Conservation (phyloP, 2,329 filamentous ascomycete genomes). For the Alternaria dauci region DNA sequence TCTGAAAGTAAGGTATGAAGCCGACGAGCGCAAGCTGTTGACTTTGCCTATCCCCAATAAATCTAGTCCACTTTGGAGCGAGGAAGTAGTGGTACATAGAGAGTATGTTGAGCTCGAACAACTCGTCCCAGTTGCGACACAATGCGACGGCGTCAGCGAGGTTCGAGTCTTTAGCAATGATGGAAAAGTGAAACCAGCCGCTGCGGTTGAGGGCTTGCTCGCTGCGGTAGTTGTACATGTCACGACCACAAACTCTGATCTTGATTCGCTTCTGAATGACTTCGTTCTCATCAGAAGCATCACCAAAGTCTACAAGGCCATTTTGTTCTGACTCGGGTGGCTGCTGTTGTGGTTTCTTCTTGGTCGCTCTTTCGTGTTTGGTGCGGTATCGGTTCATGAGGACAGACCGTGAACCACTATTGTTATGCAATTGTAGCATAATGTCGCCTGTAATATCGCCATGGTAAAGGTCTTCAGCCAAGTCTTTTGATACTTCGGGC, state of each 20-base stretch:
- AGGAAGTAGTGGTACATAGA: constrained; percentile 59
- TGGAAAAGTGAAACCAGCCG: constrained; percentile 62
- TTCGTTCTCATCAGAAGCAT: constrained; percentile 45
- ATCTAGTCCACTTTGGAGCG: constrained; percentile 56
- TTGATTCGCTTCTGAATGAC: constrained; percentile 52
- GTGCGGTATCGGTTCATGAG: constrained; percentile 34
- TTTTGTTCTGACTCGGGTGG: constrained; percentile 15
- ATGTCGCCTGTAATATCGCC: background rate
- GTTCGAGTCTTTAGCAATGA: constrained; percentile 59
- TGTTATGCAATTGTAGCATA: background rate
- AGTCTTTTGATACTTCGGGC: constrained; percentile 32
- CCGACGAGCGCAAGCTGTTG: constrained; percentile 55
- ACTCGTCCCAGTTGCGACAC: constrained; percentile 62
- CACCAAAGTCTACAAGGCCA: constrained; percentile 48
- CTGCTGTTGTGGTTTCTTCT: constrained; percentile 21
- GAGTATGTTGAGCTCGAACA: constrained; percentile 59
- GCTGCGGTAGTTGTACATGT: constrained; percentile 62
- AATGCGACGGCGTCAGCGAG: constrained; percentile 57
- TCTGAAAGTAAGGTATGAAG: constrained; percentile 49
- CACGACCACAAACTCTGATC: constrained; percentile 58
- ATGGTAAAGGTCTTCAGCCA: constrained; percentile 14
- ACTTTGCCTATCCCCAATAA: constrained; percentile 51
- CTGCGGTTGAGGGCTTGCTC: constrained; percentile 58
- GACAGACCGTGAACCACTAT: background rate
- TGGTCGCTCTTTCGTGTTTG: constrained; percentile 45